These are phyloP conservation scores for Westerdykella sp. DNA, from an alignment of 2,329 filamentous ascomycete species.

Conservation along the genomic window DNA sequence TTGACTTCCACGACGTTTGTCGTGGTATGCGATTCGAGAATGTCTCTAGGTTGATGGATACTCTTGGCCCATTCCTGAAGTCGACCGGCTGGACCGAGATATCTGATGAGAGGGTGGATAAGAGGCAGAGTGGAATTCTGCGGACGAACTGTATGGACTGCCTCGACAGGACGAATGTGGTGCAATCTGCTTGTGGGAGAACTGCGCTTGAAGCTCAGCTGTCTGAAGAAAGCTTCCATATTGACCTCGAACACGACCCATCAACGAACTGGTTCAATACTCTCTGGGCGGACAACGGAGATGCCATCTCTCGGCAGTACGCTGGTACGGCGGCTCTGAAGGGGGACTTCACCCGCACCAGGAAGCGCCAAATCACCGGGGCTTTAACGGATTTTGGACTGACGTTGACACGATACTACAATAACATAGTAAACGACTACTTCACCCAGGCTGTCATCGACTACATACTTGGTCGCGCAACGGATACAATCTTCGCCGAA, in stretches of 20 bases:
- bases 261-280: conserved; percentile 91
- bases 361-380: conserved; percentile 83
- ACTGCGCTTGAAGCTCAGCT: conserved; percentile 76
- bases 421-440: conserved; percentile 95
- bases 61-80: conserved; percentile 61
- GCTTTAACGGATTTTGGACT: conserved; percentile 87
- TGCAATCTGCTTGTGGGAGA: conserved; percentile 84
- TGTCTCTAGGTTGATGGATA: conserved; percentile 70
- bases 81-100: conserved; percentile 65
- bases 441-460: conserved; percentile 95
- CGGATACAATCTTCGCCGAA: conserved; percentile 79
- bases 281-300: conserved; percentile 95
- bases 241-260: conserved; percentile 69
- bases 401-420: conserved; percentile 72
- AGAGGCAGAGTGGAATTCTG: conserved; percentile 66
- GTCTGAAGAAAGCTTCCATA: conserved; percentile 65
- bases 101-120: conserved; percentile 38
- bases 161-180: conserved; percentile 90
- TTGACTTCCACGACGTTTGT: conserved; percentile 90
- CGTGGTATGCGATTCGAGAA: conserved; percentile 98
- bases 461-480: conserved; percentile 84
- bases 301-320: conserved; percentile 92
- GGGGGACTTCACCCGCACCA: conserved; percentile 88
- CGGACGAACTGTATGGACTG: conserved; percentile 99
- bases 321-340: conserved; percentile 93